Conservation (phyloP, 2,329 filamentous ascomycete genomes). For the Fusarium falciforme region DNA sequence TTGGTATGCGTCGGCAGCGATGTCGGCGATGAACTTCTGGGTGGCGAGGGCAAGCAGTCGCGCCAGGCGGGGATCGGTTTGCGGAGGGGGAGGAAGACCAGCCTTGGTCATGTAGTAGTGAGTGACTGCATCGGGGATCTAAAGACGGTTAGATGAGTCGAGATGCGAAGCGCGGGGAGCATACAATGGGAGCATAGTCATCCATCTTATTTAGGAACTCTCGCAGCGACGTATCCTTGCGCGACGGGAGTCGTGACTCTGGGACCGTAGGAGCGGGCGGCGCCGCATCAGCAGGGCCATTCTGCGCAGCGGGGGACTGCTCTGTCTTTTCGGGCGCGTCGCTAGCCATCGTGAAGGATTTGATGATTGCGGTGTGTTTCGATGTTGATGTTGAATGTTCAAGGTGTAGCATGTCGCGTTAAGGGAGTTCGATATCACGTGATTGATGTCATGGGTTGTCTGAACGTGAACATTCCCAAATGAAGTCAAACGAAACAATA, state of each 20-base stretch:
- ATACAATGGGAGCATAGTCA: slow-evolving; percentile 95
- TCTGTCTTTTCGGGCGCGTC: slow-evolving; percentile 50
- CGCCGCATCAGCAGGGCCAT: slow-evolving; percentile 42
- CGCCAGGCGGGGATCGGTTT: slow-evolving; percentile 89
- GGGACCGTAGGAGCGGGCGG: slow-evolving; percentile 61
- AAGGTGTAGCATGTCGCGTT: slow-evolving; percentile 28
- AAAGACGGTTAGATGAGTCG: slow-evolving; percentile 15
- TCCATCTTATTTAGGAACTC: slow-evolving; percentile 98
- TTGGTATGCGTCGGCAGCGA: slow-evolving; percentile 97
- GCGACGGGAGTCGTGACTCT: slow-evolving; percentile 76
- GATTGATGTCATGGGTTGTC: slow-evolving; percentile 30
- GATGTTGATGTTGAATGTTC: slow-evolving; percentile 24
- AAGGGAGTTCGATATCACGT: slow-evolving; percentile 35
- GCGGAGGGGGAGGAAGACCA: slow-evolving; percentile 90
- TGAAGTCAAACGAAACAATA: background rate
- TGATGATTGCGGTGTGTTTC: slow-evolving; percentile 29
- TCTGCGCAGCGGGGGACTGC: slow-evolving; percentile 44
- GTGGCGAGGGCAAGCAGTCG: slow-evolving; percentile 96
- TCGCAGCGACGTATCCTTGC: slow-evolving; percentile 91
- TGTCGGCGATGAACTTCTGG: slow-evolving; percentile 98
- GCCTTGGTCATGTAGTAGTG: slow-evolving; percentile 98
- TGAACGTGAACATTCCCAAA: slow-evolving; percentile 5
- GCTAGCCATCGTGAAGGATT: slow-evolving; percentile 47
- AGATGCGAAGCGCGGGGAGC: slow-evolving; percentile 44
- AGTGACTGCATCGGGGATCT: slow-evolving; percentile 96